Evolutionary conservation across 257 asterid species (phyloP).

Genomic region (Knoxia roxburghii): DNA sequence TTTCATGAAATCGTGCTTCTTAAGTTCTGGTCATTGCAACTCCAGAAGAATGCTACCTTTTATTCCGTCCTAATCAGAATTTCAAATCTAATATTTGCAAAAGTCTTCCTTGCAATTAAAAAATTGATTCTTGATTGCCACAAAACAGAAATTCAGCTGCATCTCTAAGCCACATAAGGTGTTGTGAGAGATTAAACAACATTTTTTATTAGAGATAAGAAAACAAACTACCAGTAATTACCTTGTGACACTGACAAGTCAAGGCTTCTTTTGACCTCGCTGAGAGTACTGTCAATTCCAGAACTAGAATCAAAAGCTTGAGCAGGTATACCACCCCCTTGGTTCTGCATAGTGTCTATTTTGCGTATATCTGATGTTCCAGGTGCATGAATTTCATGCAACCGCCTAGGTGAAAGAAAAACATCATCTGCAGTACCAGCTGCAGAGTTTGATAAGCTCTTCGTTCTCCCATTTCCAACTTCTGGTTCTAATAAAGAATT

Average conservation of each 20-base stretch:
- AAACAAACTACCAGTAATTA: slow-evolving; percentile 17
- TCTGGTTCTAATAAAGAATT: slow-evolving; percentile 25
- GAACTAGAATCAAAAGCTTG: slow-evolving; percentile 37
- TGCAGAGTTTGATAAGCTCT: slow-evolving; percentile 24
- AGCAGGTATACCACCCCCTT: slow-evolving; percentile 27
- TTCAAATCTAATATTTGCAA: background rate
- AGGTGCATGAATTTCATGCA: slow-evolving; percentile 28
- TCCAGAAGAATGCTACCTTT: background rate
- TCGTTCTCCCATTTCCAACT: slow-evolving; percentile 17
- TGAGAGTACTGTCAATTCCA: slow-evolving; percentile 22
- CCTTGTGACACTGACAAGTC: slow-evolving; percentile 25
- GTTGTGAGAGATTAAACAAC: background rate
- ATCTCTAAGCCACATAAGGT: background rate
- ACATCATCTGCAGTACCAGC: slow-evolving; percentile 38
- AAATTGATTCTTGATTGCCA: background rate
- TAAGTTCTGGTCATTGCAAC: background rate
- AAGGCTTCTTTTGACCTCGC: slow-evolving; percentile 35
- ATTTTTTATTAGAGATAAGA: slow-evolving; percentile 1
- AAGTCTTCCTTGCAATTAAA: background rate
- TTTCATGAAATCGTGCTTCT: background rate
- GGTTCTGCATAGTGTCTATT: slow-evolving; percentile 27
- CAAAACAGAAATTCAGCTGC: background rate
- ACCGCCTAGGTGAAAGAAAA: slow-evolving; percentile 20
- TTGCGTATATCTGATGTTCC: slow-evolving; percentile 31
- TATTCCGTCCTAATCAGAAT: background rate